Conservation (phyloP, 2,329 filamentous ascomycete species). For the Fragosphaeria purpurea region DNA sequence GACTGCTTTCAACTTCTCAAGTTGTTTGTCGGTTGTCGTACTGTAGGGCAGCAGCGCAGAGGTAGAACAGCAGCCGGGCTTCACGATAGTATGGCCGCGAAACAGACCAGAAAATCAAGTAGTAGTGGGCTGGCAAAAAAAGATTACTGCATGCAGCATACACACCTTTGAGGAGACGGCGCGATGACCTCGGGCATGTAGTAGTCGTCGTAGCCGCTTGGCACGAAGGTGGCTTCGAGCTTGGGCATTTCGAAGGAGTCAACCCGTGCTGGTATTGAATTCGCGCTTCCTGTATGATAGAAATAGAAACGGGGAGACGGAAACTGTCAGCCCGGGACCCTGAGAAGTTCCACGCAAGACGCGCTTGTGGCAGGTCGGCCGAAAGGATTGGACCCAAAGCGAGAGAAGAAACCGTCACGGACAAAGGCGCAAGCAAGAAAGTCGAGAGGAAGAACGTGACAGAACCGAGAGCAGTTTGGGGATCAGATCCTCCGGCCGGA, state of each 20-base stretch:
- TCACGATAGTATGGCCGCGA: too few relatives aligned
- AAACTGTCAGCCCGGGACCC: background rate
- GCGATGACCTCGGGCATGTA: constrained; percentile 49
- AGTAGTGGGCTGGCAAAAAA: background rate
- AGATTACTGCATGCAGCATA: background rate
- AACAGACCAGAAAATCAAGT: background rate
- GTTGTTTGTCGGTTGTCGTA: background rate
- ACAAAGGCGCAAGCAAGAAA: too few relatives aligned
- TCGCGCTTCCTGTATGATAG: constrained; percentile 14
- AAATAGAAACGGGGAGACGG: background rate
- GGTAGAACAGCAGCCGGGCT: too few relatives aligned
- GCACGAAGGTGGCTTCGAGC: constrained; percentile 46
- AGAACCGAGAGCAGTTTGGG: too few relatives aligned
- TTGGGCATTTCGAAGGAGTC: constrained; percentile 29
- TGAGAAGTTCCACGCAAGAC: too few relatives aligned
- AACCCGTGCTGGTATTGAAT: constrained; percentile 4
- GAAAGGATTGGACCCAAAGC: too few relatives aligned
- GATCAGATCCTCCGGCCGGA: too few relatives aligned
- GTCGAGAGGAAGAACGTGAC: too few relatives aligned
- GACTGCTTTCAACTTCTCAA: too few relatives aligned
- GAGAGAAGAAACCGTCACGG: too few relatives aligned
- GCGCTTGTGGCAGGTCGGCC: too few relatives aligned
- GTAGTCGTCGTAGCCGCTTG: constrained; percentile 46
- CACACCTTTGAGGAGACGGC: constrained; percentile 43
- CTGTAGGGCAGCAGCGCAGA: too few relatives aligned